Base-by-base conservation (phyloP, 225 moss, liverwort and hornwort genomes). In the Thuidium tamariscinum region DNA sequence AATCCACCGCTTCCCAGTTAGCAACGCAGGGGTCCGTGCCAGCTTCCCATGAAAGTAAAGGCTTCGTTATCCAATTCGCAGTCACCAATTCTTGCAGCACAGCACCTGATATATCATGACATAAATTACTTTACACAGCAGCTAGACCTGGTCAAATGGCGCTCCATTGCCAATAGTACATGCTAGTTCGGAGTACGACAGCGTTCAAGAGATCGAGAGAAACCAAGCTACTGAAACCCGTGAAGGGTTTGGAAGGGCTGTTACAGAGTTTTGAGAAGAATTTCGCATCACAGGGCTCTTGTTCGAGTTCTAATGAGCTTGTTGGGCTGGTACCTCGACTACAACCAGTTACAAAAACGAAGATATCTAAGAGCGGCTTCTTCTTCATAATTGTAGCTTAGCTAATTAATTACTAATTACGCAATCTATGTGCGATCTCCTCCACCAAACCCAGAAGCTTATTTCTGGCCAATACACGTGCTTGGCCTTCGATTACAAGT, bases 21-120 rank as follows among this genome's bases (percentile, higher is more conserved):
- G 29, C 68, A 9, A 71, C 67, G 68, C 92, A 92, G 3, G 92
- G 92, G 55, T 92, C 91, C 70, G 92, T 89, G 55, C 86, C 86
- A 54, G 81, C 77, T 63, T 68, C 48, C 92, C 92, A 92, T 21
- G 92, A 85, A 16, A 88, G 89, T 7, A 74, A 75, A 10, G 85
- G 65, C 88, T 78, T 83, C 17, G 81, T 62, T 29, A 89, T 88
- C 92, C 92, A 92, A 70, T 74, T 89, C 9, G 79, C 55, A 60
- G 52, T 41, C 84, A 88, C 9, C 70, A 92, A 42, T 44, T 91
- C 88, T 77, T 88, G 88, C 78, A 92, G 74, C 67, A 44, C 56
- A 41, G 37, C 36, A 9, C 92, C 92, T 92, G 92, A 34, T 51
- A 48, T 48, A 48, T 51, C 52, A n/a, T 52, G 52, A 22, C 6